Evolutionary conservation across 73 alveolate species (phyloP).

Genomic region (Urostyla sp.): DNA sequence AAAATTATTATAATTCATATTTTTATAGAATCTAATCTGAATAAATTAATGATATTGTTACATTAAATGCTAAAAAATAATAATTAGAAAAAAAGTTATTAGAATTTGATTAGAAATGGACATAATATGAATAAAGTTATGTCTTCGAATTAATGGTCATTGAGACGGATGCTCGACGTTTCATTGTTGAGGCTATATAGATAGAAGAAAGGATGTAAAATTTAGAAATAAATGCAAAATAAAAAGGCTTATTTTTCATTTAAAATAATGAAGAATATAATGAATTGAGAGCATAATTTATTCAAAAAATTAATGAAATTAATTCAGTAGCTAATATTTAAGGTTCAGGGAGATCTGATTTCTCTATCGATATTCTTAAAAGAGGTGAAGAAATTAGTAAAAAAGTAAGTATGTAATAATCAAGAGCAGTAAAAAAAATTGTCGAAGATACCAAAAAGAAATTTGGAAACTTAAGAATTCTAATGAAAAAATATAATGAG

Average conservation of each 20-base stretch:
- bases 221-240: conserved; percentile 83
- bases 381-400: conserved; percentile 89
- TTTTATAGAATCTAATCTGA: too few species aligned
- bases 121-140: conserved; percentile 68
- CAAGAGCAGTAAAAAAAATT: conserved; percentile 84
- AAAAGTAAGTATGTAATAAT: conserved; percentile 80
- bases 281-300: conserved; percentile 73
- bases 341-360: conserved; percentile 94
- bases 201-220: conserved; percentile 80
- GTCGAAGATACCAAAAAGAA: conserved; percentile 80
- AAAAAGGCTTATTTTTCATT: conserved; percentile 79
- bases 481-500: conserved; percentile 87
- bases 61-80: conserved; percentile 1
- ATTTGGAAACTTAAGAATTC: conserved; percentile 63
- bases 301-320: conserved; percentile 78
- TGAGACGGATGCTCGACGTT: conserved; percentile 91
- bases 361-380: conserved; percentile 77
- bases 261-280: conserved; percentile 74
- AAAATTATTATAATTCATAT: background rate
- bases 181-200: conserved; percentile 84
- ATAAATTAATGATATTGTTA: background rate
- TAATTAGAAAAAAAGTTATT: conserved; percentile 2
- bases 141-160: conserved; percentile 93
- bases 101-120: conserved; percentile 49
- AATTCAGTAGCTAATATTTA: conserved; percentile 89